A percentile compares a stretch with the other conserved stretches of the same genome.
Evolutionary conservation across 805 yeast species (phyloP).

Genomic region (Yueomyces sinensis): DNA sequence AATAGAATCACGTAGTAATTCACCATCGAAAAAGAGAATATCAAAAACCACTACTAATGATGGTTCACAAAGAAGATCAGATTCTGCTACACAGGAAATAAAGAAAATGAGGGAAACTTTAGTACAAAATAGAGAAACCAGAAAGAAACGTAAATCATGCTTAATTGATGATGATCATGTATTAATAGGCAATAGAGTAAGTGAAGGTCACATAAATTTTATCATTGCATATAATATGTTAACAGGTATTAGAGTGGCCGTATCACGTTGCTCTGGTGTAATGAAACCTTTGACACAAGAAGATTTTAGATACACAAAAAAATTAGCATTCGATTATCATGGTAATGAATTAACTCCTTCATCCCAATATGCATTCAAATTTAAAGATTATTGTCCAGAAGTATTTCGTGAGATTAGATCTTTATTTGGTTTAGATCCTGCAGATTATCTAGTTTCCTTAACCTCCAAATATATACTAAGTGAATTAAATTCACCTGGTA

Average conservation of each 20-base stretch:
- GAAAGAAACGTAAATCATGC: constrained; percentile 29
- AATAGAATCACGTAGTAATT: not conserved
- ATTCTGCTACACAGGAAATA: constrained; percentile 31
- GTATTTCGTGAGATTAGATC: constrained; percentile 79
- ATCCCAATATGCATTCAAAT: constrained; percentile 88
- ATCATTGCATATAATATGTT: constrained; percentile 95
- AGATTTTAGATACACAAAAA: constrained; percentile 63
- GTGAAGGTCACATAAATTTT: constrained; percentile 88
- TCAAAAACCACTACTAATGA: constrained; percentile 5
- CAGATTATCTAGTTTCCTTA: constrained; percentile 83
- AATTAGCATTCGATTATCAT: constrained; percentile 72
- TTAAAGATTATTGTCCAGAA: constrained; percentile 91
- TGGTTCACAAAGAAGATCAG: constrained; percentile 20
- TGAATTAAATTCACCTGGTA: constrained; percentile 91
- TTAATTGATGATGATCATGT: constrained; percentile 41
- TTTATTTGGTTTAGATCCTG: constrained; percentile 82
- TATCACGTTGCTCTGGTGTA: constrained; percentile 78
- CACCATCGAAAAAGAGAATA: not conserved
- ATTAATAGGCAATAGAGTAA: constrained; percentile 65
- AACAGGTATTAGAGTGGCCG: constrained; percentile 92
- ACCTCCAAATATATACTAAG: constrained; percentile 88
- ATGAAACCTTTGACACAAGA: constrained; percentile 54
- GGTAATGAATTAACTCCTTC: constrained; percentile 90
- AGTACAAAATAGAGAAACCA: constrained; percentile 28
- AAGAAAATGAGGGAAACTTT: constrained; percentile 38